Evolutionary conservation across 805 yeast genomes (phyloP).

Genomic region (Candida quercuum): DNA sequence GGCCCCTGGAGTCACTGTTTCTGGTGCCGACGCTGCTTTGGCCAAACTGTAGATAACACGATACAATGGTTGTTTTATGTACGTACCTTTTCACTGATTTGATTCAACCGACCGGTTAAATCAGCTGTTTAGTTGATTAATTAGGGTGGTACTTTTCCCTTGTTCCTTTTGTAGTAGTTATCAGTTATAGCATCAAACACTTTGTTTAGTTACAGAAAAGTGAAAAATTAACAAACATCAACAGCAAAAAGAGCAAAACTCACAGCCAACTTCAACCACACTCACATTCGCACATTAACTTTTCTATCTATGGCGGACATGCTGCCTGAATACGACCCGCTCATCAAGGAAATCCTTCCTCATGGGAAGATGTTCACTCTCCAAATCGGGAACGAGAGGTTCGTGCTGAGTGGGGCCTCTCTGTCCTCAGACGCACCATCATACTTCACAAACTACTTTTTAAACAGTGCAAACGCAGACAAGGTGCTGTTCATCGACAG

Average conservation of each 20-base stretch:
- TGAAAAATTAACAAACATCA: too few species aligned
- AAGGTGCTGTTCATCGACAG: conserved; percentile 64
- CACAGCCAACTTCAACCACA: not conserved
- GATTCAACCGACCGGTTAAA: too few species aligned
- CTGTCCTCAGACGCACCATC: conserved; percentile 84
- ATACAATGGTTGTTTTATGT: not conserved
- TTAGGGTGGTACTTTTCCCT: too few species aligned
- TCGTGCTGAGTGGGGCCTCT: conserved; percentile 76
- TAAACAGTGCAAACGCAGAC: conserved; percentile 28
- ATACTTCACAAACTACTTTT: conserved; percentile 73
- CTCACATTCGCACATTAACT: too few species aligned
- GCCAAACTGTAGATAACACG: conserved; percentile 17
- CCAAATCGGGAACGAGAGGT: conserved; percentile 61
- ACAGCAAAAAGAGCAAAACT: too few species aligned
- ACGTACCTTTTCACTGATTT: not conserved
- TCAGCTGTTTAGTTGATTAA: not conserved
- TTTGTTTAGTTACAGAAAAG: too few species aligned
- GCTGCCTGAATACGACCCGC: conserved; percentile 26
- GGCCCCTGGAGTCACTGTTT: conserved; percentile 21
- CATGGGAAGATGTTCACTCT: conserved; percentile 64
- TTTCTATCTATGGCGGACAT: not conserved
- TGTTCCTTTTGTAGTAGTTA: too few species aligned
- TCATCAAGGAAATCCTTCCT: conserved; percentile 53
- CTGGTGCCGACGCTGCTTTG: conserved; percentile 24
- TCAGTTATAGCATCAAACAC: too few species aligned